A percentile compares a stretch with the other conserved stretches of the same genome.
Conservation (phyloP, 805 yeast species). For the Candida nitratophila region DNA sequence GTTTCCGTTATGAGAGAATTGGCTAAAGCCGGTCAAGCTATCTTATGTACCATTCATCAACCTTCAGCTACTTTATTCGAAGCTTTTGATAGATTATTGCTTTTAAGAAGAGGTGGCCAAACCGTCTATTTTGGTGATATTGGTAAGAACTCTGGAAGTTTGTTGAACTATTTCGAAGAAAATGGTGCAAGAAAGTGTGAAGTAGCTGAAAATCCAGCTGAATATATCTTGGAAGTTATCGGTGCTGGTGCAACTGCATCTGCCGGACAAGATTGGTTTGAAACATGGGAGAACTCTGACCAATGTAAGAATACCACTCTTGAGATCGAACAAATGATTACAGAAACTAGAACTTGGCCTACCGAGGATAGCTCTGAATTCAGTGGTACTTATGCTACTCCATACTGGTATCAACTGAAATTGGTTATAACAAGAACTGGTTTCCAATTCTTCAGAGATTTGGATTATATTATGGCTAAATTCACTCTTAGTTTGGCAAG, state of each 20-base stretch:
- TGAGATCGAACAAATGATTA: constrained; percentile 23
- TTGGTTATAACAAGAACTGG: constrained; percentile 31
- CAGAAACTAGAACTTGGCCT: constrained; percentile 7
- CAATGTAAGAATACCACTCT: constrained; percentile 20
- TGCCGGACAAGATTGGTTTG: constrained; percentile 53
- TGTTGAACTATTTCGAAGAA: constrained; percentile 40
- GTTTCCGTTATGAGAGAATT: constrained; percentile 41
- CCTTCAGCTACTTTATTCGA: constrained; percentile 41
- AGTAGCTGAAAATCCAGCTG: constrained; percentile 63
- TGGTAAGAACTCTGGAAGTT: constrained; percentile 34
- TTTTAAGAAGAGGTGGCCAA: constrained; percentile 44
- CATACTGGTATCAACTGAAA: constrained; percentile 32
- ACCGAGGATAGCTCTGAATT: constrained; percentile 7
- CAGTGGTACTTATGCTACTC: constrained; percentile 32
- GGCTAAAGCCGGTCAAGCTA: constrained; percentile 50
- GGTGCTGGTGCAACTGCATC: constrained; percentile 78
- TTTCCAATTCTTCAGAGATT: constrained; percentile 40
- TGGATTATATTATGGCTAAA: constrained; percentile 42
- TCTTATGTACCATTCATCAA: constrained; percentile 51
- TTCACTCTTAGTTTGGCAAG: constrained; percentile 31
- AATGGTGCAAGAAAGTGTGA: constrained; percentile 62
- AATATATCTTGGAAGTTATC: constrained; percentile 64
- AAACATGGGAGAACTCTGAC: constrained; percentile 43
- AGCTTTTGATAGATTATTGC: constrained; percentile 34
- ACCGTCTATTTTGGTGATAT: constrained; percentile 50